Conservation (phyloP, 176 grass and related monocot species). For the Juncus inflexus region DNA sequence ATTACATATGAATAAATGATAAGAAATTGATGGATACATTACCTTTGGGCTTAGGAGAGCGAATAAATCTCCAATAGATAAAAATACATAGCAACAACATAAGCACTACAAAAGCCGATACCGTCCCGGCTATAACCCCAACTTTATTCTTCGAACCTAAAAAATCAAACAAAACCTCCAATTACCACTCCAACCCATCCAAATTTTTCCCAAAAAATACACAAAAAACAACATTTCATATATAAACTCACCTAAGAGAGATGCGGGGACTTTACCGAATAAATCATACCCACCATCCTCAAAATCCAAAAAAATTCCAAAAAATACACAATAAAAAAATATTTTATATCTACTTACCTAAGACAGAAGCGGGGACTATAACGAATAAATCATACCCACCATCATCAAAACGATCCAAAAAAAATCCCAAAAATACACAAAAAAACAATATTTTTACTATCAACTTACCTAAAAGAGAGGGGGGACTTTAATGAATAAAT, state of each 20-base stretch:
- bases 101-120: constrained; percentile 34
- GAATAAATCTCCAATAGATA: constrained; percentile 55
- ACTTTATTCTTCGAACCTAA: constrained; percentile 27
- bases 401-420: constrained; percentile 34
- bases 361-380: constrained; percentile 39
- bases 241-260: constrained; percentile 52
- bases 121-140: constrained; percentile 38
- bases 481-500: constrained; percentile 60
- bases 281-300: constrained; percentile 39
- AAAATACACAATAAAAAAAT: constrained; percentile 1
- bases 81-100: constrained; percentile 45
- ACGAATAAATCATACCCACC: constrained; percentile 45
- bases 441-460: too few relatives aligned
- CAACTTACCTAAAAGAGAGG: constrained; percentile 64
- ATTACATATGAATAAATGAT: too few relatives aligned
- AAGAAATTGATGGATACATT: neutral
- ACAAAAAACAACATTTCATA: too few relatives aligned
- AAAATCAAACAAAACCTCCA: constrained; percentile 23
- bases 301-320: constrained; percentile 5
- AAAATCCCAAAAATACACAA: constrained; percentile 9
- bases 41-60: constrained; percentile 53
- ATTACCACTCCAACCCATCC: constrained; percentile 25
- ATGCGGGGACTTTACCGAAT: constrained; percentile 60
- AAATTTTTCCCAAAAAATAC: constrained; percentile 17
- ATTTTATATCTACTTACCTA: neutral